Percentiles rank a stretch among this genome's conserved stretches.
Conservation (phyloP, 1,139 yeast genomes). For the Kodamaea derodonti region DNA sequence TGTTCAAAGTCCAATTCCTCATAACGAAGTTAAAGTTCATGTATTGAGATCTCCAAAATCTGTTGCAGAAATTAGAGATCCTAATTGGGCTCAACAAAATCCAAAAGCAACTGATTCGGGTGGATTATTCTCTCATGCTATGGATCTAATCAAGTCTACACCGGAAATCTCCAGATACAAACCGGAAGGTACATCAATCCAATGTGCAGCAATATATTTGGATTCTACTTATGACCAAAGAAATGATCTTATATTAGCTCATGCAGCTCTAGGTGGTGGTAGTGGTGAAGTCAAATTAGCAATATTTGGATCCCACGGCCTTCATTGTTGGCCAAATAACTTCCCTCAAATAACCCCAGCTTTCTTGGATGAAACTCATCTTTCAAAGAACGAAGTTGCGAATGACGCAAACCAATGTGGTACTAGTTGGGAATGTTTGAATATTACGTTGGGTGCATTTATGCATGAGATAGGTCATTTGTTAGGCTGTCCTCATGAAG, state of each 20-base stretch:
- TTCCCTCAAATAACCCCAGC: slow-evolving; percentile 66
- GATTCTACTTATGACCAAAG: slow-evolving; percentile 81
- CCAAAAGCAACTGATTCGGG: slow-evolving; percentile 68
- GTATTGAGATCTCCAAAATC: slow-evolving; percentile 64
- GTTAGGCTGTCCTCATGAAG: slow-evolving; percentile 90
- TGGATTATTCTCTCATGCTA: slow-evolving; percentile 72
- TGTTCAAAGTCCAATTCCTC: slow-evolving; percentile 34
- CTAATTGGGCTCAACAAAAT: slow-evolving; percentile 86
- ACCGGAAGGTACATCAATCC: slow-evolving; percentile 43
- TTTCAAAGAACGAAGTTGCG: slow-evolving; percentile 70
- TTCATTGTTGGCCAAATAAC: slow-evolving; percentile 83
- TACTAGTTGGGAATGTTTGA: slow-evolving; percentile 85
- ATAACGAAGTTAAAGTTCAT: slow-evolving; percentile 74
- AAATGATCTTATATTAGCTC: slow-evolving; percentile 64
- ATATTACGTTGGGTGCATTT: slow-evolving; percentile 87
- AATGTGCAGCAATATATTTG: slow-evolving; percentile 79
- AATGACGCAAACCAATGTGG: slow-evolving; percentile 85
- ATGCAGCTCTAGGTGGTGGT: slow-evolving; percentile 96
- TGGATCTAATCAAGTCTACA: slow-evolving; percentile 54
- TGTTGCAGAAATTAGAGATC: slow-evolving; percentile 68
- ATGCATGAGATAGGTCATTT: slow-evolving; percentile 94
- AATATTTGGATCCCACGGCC: slow-evolving; percentile 90
- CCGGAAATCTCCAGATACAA: slow-evolving; percentile 26
- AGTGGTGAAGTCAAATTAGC: slow-evolving; percentile 67
- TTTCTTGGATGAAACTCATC: slow-evolving; percentile 66